Evolutionary conservation across 1,139 yeast genomes (phyloP).

Genomic region (Debaryomyces fabryi): DNA sequence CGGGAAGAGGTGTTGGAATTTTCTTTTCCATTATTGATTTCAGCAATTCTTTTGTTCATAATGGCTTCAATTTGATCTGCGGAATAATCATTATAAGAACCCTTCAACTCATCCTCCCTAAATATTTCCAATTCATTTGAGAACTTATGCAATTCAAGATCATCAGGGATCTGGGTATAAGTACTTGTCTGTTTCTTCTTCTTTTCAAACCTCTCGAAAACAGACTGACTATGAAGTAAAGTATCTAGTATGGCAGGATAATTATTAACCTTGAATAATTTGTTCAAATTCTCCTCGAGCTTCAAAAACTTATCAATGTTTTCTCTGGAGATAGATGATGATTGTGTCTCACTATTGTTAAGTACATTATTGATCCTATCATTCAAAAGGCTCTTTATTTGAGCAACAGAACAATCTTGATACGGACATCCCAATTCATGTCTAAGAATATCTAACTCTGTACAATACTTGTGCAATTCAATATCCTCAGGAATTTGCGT

Average conservation of each 20-base stretch:
- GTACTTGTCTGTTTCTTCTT: conserved; percentile 7
- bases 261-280: conserved; percentile 30
- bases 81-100: conserved; percentile 17
- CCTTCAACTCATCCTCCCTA: conserved; percentile 20
- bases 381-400: conserved; percentile 21
- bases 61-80: conserved; percentile 18
- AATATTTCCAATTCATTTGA: conserved; percentile 24
- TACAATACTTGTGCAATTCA: conserved; percentile 24
- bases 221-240: conserved; percentile 27
- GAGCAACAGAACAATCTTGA: conserved; percentile 14
- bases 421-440: conserved; percentile 22
- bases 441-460: conserved; percentile 24
- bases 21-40: not conserved
- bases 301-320: conserved; percentile 23
- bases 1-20: conserved; percentile 20
- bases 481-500: conserved; percentile 25
- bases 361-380: conserved; percentile 15
- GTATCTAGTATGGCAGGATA: conserved; percentile 37
- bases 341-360: conserved; percentile 15
- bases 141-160: conserved; percentile 28
- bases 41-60: conserved; percentile 21
- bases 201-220: conserved; percentile 26
- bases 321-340: conserved; percentile 20
- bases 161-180: conserved; percentile 26
- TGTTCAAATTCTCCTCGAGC: conserved; percentile 21